phyloP scores from a whole-genome alignment of 225 moss, liverwort and hornwort genomes.

The Bryum argenteum region DNA sequence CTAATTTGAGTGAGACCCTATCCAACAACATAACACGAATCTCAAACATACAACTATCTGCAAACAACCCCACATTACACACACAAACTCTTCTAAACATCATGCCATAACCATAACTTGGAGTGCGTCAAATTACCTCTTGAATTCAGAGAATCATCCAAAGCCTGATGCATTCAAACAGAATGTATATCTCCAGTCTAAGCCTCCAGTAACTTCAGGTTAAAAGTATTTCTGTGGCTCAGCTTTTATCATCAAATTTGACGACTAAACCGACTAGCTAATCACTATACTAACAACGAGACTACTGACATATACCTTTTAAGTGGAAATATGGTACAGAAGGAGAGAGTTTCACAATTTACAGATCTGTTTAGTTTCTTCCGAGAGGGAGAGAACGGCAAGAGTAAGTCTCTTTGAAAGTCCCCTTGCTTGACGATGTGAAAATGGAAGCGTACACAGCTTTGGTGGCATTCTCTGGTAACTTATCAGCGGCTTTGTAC shows the following conservation, averaged over 20 bases:
- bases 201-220: not conserved
- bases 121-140: too few relatives aligned
- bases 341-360: constrained; percentile 8
- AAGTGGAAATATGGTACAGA: constrained; percentile 26
- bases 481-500: constrained; percentile 76
- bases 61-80: too few relatives aligned
- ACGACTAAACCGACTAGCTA: not conserved
- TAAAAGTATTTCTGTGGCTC: constrained; percentile 6
- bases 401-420: constrained; percentile 90
- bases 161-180: not conserved
- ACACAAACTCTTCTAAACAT: too few relatives aligned
- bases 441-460: constrained; percentile 91
- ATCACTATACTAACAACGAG: too few relatives aligned
- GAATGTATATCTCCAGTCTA: not conserved
- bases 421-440: constrained; percentile 87
- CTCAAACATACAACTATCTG: too few relatives aligned
- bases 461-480: constrained; percentile 88
- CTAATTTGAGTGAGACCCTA: too few relatives aligned
- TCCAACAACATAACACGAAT: too few relatives aligned
- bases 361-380: constrained; percentile 82
- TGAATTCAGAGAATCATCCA: not conserved
- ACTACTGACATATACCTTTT: not conserved
- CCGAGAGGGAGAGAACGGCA: constrained; percentile 97
- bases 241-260: constrained; percentile 6
- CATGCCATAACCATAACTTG: too few relatives aligned